A percentile compares a stretch with the other conserved stretches of the same genome.
phyloP scores from a whole-genome alignment of 306 rosid species.

The Medicago lupulina region DNA sequence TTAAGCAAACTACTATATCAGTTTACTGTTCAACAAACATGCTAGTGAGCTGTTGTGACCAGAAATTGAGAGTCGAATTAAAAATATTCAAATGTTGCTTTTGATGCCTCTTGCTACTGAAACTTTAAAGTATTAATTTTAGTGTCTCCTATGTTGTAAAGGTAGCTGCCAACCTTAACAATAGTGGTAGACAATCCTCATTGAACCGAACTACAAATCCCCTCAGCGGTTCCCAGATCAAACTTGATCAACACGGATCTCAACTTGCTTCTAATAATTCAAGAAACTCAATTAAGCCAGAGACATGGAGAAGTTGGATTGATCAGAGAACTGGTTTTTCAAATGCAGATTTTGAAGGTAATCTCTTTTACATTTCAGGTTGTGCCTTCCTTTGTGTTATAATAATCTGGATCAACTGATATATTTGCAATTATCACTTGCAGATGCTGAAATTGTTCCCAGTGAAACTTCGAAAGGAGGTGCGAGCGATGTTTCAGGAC shows the following conservation, averaged over 20 bases:
- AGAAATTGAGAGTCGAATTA: slow-evolving; percentile 26
- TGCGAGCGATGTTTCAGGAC: slow-evolving; percentile 43
- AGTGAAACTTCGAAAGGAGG: slow-evolving; percentile 43
- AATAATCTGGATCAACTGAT: slow-evolving; percentile 36
- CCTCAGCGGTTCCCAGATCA: slow-evolving; percentile 44
- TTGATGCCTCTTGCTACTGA: slow-evolving; percentile 26
- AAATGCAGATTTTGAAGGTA: slow-evolving; percentile 68
- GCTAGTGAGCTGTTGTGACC: slow-evolving; percentile 3
- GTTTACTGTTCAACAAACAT: slow-evolving; percentile 1
- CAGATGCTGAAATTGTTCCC: slow-evolving; percentile 70
- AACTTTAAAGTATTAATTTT: slow-evolving; percentile 52
- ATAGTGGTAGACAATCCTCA: slow-evolving; percentile 52
- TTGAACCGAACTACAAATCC: slow-evolving; percentile 40
- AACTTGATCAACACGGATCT: slow-evolving; percentile 47
- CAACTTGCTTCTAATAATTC: slow-evolving; percentile 46
- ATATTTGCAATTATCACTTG: slow-evolving; percentile 36
- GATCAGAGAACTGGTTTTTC: slow-evolving; percentile 63
- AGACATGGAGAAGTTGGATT: slow-evolving; percentile 76
- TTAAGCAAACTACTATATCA: slow-evolving; percentile 3
- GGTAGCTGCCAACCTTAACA: slow-evolving; percentile 56
- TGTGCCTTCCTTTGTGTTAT: slow-evolving; percentile 20
- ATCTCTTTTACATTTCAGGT: slow-evolving; percentile 25
- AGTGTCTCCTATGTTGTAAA: slow-evolving; percentile 59
- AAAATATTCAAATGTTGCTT: slow-evolving; percentile 49
- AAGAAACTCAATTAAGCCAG: slow-evolving; percentile 51